These are phyloP conservation scores for Solanum lignicaule DNA, from an alignment of 257 asterid species.

Conservation along the genomic window DNA sequence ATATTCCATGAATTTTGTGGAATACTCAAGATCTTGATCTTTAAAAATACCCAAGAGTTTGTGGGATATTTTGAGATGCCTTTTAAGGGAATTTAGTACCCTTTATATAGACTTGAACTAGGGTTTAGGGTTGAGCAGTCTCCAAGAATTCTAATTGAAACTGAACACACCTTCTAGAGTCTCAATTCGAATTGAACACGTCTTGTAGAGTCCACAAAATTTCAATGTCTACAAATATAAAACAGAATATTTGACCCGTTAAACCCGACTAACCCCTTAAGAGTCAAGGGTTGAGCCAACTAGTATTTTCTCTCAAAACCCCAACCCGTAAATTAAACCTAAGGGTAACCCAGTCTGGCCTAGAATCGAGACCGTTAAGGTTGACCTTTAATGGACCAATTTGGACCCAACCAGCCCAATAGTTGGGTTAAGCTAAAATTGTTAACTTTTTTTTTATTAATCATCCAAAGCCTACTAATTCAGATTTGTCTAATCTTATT, in stretches of 20 bases:
- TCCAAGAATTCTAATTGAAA: no score
- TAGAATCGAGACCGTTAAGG: background rate
- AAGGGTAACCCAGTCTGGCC: background rate
- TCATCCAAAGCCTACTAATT: background rate
- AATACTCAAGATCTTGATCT: no score
- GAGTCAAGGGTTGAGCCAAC: background rate
- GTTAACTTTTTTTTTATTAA: background rate
- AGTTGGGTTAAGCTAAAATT: background rate
- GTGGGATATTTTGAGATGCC: no score
- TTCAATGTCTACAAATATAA: no score
- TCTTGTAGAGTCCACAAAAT: no score
- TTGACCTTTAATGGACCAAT: background rate
- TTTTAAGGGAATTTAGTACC: no score
- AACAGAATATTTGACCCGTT: background rate
- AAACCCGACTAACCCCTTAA: background rate
- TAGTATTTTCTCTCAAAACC: background rate
- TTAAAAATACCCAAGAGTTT: no score
- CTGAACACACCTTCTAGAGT: no score
- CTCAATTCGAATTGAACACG: no score
- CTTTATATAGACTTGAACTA: no score
- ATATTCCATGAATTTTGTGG: no score
- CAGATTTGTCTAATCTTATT: background rate
- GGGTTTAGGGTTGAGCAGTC: no score
- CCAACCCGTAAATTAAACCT: background rate
- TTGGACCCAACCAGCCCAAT: background rate